Evolutionary conservation across 306 rosid species (phyloP).

Genomic region (Begonia loranthoides): DNA sequence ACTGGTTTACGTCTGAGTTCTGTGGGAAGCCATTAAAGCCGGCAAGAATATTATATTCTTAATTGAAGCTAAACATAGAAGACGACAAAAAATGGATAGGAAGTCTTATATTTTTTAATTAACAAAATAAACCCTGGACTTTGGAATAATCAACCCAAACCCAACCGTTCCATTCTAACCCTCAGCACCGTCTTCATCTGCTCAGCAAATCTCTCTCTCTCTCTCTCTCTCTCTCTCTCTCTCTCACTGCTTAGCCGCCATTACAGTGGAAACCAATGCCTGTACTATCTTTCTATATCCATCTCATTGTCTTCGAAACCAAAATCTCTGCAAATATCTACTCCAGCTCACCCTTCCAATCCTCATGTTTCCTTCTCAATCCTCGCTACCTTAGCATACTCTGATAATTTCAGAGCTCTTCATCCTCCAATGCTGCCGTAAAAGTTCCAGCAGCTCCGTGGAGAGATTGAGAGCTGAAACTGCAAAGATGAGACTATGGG

Average conservation of each 20-base stretch:
- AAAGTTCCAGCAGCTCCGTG: conserved; percentile 60
- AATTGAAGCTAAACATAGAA: too few relatives aligned
- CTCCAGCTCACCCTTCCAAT: conserved; percentile 7
- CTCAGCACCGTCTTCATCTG: too few relatives aligned
- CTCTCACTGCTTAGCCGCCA: not conserved
- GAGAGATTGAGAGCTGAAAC: conserved; percentile 57
- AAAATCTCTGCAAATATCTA: conserved; percentile 16
- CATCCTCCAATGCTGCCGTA: conserved; percentile 22
- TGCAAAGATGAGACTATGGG: conserved; percentile 46
- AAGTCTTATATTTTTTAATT: too few relatives aligned
- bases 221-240: not conserved
- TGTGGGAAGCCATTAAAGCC: too few relatives aligned
- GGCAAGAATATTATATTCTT: too few relatives aligned
- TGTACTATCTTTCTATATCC: conserved; percentile 18
- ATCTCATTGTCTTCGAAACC: conserved; percentile 24
- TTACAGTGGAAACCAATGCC: conserved; percentile 9
- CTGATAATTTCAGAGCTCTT: conserved; percentile 5
- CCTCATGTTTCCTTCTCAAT: conserved; percentile 12
- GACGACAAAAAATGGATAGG: too few relatives aligned
- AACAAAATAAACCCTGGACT: too few relatives aligned
- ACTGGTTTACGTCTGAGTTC: too few relatives aligned
- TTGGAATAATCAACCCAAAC: too few relatives aligned
- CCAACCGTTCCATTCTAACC: too few relatives aligned
- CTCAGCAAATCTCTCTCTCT: too few relatives aligned
- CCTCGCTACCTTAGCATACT: conserved; percentile 7